Base-by-base conservation (phyloP, 2,329 filamentous ascomycete species). In the Neofusicoccum laricinum region DNA sequence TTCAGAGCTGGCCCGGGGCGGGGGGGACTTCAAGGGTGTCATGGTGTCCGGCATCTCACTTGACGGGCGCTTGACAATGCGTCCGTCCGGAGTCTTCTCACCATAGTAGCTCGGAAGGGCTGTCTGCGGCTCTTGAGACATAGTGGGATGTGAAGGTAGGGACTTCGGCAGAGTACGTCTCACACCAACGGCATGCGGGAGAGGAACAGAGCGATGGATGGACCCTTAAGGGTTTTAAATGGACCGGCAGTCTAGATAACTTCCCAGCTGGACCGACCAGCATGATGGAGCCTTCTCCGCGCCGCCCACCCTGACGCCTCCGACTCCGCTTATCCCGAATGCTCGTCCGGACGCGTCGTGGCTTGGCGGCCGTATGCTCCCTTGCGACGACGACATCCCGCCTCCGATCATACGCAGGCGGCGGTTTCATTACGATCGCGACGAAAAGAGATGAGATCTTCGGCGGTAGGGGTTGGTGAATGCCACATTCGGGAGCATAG, bases 61-160 rank as follows among this genome's bases (percentile, higher is more conserved):
- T 45, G 63, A 64, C 15, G 65, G 53, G 25, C 65, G 57, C 49
- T 64, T 66, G 17, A 66, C 49, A 21, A 66, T 61, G 19, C 65
- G 62, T 5, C 62, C 62, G 36, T 66, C 65, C 8, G 62, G 21
- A 19, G 65, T 66, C 30, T 38, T 64, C 19, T 66, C 62, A 15
- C 65, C 63, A 48, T 64, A 55, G 36, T 50, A 66, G 14, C 55
- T 57, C 19, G 65, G 65, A 17, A 64, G 65, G n/a, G 32, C 49
- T 48, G 19, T 46, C 48, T 50, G 53, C 19, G 21, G 59, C n/a
- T 61, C 64, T 62, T 65, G 25, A 43, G 46, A 46, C 59, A 50
- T 50, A 19, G 41, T 32, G 25, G 40, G 36, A 34, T 12, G 21
- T 30, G 15, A 12, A 25, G 10, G 12, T 8, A 15, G 32, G 59